Base-by-base conservation (phyloP, 2,329 filamentous ascomycete genomes). In the Fusarium devonianum region DNA sequence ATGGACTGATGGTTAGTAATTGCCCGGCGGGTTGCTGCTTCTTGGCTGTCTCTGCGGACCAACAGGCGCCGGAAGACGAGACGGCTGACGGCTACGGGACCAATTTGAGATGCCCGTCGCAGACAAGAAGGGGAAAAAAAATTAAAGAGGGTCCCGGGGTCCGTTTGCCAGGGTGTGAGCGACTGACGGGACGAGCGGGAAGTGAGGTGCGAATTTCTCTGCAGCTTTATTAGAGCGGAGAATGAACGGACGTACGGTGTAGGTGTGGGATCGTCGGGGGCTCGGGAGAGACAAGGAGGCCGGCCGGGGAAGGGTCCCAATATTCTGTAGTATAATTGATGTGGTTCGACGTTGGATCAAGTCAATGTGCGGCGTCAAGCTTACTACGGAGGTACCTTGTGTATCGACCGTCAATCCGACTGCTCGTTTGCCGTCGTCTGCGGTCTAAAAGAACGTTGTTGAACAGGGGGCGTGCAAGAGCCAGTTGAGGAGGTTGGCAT, bases 1-100 rank as follows among this genome's bases (percentile, higher is more conserved):
- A n/a, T n/a, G n/a, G n/a, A n/a, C n/a, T 33, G 38, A 50, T 36
- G 22, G 45, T 56, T 59, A 56, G 56, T 58, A 59, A 59, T 58
- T 58, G 55, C 22, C 13, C 29, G 25, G 18, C 35, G 23, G 28
- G n/a, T 17, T 40, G 35, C 34, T 38, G 32, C 35, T 28, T 26
- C 37, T 58, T 14, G 42, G 25, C 19, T 28, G 34, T 36, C 37
- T 30, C 45, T 47, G 21, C 21, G 51, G 40, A 21, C 49, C 49
- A n/a, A 49, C 49, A 58, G 22, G 30, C 49, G 49, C 39, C 54
- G 23, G 32, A 12, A 32, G 11, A 55, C 34, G 48, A 41, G 49
- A 35, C 54, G 23, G 32, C 12, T 29, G 11, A 55, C 34, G 48
- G 48, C 48, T 37, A 37, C 22, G 11, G 39, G 16, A 22, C 28